Conservation (phyloP, 495 filamentous ascomycete genomes). For the Talaromyces nanjingensis region DNA sequence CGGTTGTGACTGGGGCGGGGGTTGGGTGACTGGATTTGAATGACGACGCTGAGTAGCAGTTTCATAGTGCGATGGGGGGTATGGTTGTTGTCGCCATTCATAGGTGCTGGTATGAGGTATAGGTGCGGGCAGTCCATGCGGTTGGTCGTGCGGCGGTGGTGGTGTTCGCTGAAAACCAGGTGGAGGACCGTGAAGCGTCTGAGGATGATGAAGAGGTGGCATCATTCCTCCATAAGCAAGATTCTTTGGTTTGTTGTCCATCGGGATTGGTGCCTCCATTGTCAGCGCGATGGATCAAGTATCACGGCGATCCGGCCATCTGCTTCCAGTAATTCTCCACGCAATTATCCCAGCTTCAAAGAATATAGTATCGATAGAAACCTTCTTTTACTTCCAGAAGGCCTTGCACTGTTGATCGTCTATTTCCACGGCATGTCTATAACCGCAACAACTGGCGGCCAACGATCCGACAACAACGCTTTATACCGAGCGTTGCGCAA, state of each 20-base stretch:
- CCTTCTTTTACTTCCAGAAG: background rate
- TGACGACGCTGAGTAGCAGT: conserved; percentile 27
- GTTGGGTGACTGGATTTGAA: conserved; percentile 15
- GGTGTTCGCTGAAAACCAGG: conserved; percentile 27
- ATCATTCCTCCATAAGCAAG: conserved; percentile 1
- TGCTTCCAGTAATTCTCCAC: background rate
- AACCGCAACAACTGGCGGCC: background rate
- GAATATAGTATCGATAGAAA: background rate
- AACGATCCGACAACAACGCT: background rate
- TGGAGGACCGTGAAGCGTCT: conserved; percentile 11
- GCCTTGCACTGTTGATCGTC: background rate
- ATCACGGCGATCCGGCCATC: conserved; percentile 8
- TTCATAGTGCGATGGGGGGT: conserved; percentile 24
- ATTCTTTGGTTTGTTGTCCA: conserved; percentile 10
- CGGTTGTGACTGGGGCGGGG: conserved; percentile 16
- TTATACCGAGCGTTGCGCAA: background rate
- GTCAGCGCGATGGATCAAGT: conserved; percentile 7
- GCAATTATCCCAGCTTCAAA: background rate
- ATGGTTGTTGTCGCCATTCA: conserved; percentile 26
- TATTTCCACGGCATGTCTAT: background rate
- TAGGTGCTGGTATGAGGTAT: conserved; percentile 15
- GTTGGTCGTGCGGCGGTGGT: conserved; percentile 20
- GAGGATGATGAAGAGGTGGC: conserved; percentile 1
- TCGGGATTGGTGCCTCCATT: conserved; percentile 10
- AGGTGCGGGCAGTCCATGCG: conserved; percentile 14